Evolutionary conservation across 2,329 filamentous ascomycete genomes (phyloP).

Genomic region (Xylaria sp.): DNA sequence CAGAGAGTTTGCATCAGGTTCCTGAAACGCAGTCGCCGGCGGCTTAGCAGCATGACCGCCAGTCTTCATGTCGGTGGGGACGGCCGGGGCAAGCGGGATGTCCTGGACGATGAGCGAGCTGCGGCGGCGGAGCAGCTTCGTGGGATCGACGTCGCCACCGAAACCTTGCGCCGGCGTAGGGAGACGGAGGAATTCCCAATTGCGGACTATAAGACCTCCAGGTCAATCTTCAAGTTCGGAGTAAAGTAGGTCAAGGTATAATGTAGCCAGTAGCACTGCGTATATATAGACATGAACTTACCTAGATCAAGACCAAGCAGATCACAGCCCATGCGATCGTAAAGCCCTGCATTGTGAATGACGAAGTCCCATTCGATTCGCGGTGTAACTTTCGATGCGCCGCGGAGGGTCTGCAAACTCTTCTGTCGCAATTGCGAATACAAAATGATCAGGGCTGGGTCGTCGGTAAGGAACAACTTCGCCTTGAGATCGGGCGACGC

Average conservation of each 20-base stretch:
- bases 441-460: slow-evolving; percentile 86
- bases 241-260: neutral
- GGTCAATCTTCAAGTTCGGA: slow-evolving; percentile 3
- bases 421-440: slow-evolving; percentile 87
- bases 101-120: slow-evolving; percentile 86
- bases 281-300: slow-evolving; percentile 52
- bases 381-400: slow-evolving; percentile 82
- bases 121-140: slow-evolving; percentile 74
- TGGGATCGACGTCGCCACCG: slow-evolving; percentile 67
- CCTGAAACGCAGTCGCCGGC: slow-evolving; percentile 82
- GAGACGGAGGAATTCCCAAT: slow-evolving; percentile 79
- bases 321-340: slow-evolving; percentile 93
- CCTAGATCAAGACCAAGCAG: slow-evolving; percentile 85
- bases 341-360: slow-evolving; percentile 83
- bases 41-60: slow-evolving; percentile 57
- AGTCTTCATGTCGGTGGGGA: slow-evolving; percentile 55
- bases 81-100: slow-evolving; percentile 58
- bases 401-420: slow-evolving; percentile 83
- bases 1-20: slow-evolving; percentile 89
- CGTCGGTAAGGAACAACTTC: slow-evolving; percentile 86
- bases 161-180: slow-evolving; percentile 52
- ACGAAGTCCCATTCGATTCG: slow-evolving; percentile 89
- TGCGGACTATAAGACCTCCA: slow-evolving; percentile 65
- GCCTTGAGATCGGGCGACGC: slow-evolving; percentile 75
- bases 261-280: neutral